Conservation (phyloP, 805 yeast genomes). For the Ogataea sp. region DNA sequence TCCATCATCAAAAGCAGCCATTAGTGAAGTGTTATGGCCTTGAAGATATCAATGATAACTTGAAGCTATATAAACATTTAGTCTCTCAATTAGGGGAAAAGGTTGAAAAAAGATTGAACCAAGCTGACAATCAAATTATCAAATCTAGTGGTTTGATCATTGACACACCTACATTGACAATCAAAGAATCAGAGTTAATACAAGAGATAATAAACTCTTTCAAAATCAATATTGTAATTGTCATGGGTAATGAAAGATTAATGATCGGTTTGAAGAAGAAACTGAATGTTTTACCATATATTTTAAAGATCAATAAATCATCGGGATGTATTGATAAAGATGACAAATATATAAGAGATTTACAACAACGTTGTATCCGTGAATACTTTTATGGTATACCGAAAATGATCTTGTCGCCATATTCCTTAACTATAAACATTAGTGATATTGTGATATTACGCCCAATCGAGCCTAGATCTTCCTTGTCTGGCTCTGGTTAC, state of each 20-base stretch:
- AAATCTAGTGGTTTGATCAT: conserved; percentile 52
- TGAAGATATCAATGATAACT: conserved; percentile 48
- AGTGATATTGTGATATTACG: conserved; percentile 55
- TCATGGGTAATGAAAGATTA: conserved; percentile 70
- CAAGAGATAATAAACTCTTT: conserved; percentile 53
- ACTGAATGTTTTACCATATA: conserved; percentile 26
- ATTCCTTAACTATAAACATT: conserved; percentile 66
- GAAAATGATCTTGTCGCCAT: conserved; percentile 69
- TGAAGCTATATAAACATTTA: conserved; percentile 43
- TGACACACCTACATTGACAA: conserved; percentile 63
- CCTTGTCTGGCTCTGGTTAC: no score
- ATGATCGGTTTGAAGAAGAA: conserved; percentile 54
- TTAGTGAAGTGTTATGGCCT: conserved; percentile 75
- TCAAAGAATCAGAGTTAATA: conserved; percentile 42
- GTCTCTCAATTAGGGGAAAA: conserved; percentile 32
- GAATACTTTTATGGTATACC: conserved; percentile 85
- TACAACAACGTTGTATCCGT: conserved; percentile 69
- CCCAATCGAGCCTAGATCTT: conserved; percentile 44
- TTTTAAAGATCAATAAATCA: conserved; percentile 60
- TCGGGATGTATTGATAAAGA: conserved; percentile 75
- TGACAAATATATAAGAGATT: conserved; percentile 55
- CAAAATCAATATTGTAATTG: conserved; percentile 49
- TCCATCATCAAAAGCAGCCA: conserved; percentile 83
- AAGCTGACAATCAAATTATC: conserved; percentile 38
- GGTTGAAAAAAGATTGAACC: conserved; percentile 36